Percentiles rank a stretch among this genome's conserved stretches.
These are phyloP conservation scores for Boletus eberwhitei DNA, from an alignment of 768 basidiomycete genomes.

Conservation along the genomic window DNA sequence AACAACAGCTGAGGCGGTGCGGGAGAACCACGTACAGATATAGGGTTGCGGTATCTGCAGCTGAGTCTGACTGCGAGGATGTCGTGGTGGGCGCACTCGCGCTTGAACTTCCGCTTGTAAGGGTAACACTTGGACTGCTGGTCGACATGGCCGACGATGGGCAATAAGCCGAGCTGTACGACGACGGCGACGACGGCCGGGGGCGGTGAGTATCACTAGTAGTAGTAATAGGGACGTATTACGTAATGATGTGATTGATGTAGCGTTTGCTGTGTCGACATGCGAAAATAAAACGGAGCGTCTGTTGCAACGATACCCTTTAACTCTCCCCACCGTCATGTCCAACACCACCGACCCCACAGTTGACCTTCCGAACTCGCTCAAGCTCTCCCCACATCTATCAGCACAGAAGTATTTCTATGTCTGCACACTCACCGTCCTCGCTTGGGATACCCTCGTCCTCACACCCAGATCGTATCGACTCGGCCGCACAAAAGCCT, in stretches of 20 bases:
- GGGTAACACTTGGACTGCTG: neutral
- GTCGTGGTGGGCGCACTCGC: constrained; percentile 2
- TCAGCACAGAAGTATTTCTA: constrained; percentile 87
- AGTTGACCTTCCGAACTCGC: constrained; percentile 52
- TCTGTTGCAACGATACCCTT: neutral
- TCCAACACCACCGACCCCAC: constrained; percentile 1
- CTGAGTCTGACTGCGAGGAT: constrained; percentile 7
- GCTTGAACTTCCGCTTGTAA: neutral
- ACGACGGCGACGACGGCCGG: neutral
- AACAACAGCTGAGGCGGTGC: constrained; percentile 11
- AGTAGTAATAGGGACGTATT: constrained; percentile 6
- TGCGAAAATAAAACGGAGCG: constrained; percentile 7
- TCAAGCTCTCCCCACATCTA: constrained; percentile 73
- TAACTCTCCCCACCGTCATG: constrained; percentile 11
- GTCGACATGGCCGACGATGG: constrained; percentile 16
- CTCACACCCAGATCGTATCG: constrained; percentile 77
- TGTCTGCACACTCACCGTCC: constrained; percentile 85
- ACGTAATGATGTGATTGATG: constrained; percentile 23
- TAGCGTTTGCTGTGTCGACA: constrained; percentile 15
- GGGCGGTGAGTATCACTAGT: neutral
- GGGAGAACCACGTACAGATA: constrained; percentile 26
- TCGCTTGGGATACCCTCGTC: constrained; percentile 87
- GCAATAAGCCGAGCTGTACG: neutral
- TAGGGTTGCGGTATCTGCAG: constrained; percentile 23
- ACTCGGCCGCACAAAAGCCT: constrained; percentile 56